Percentiles rank a stretch among this genome's conserved stretches.
phyloP scores from a whole-genome alignment of 371 early-diverging fungal genomes.

The Blyttiomyces sp. region DNA sequence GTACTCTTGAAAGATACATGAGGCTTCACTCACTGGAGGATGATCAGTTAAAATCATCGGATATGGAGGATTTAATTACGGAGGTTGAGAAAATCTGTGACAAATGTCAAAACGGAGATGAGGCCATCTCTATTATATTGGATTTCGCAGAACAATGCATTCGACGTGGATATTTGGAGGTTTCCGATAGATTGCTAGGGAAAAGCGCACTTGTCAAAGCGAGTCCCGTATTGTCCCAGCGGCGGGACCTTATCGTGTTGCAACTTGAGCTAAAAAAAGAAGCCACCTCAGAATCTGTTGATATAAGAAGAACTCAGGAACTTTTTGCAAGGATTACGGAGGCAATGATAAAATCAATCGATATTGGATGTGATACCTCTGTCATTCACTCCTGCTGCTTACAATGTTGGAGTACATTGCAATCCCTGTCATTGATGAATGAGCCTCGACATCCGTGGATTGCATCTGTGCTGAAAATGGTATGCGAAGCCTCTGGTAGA shows the following conservation, averaged over 20 bases:
- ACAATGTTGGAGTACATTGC: constrained; percentile 1
- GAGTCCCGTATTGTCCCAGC: not conserved
- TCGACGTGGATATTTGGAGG: not conserved
- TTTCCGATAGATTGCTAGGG: constrained; percentile 7
- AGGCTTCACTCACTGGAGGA: not conserved
- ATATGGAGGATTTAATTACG: not conserved
- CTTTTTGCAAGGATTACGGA: not conserved
- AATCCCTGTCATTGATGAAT: not conserved
- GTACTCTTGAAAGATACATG: not conserved
- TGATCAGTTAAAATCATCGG: not conserved
- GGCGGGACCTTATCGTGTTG: constrained; percentile 12
- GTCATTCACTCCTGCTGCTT: constrained; percentile 13
- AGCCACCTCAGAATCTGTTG: not conserved
- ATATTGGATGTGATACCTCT: not conserved
- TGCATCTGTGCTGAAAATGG: constrained; percentile 2
- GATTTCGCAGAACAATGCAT: constrained; percentile 8
- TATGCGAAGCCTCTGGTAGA: constrained; percentile 8
- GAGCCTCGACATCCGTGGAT: not conserved
- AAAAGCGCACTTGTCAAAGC: not conserved
- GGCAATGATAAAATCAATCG: not conserved
- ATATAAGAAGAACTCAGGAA: not conserved
- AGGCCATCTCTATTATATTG: constrained; percentile 6
- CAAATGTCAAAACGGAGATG: not conserved
- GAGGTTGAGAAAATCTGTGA: constrained; percentile 1
- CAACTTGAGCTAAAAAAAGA: constrained; percentile 13